phyloP scores from a whole-genome alignment of 345 rosid genomes.

The Aquilaria sinensis region DNA sequence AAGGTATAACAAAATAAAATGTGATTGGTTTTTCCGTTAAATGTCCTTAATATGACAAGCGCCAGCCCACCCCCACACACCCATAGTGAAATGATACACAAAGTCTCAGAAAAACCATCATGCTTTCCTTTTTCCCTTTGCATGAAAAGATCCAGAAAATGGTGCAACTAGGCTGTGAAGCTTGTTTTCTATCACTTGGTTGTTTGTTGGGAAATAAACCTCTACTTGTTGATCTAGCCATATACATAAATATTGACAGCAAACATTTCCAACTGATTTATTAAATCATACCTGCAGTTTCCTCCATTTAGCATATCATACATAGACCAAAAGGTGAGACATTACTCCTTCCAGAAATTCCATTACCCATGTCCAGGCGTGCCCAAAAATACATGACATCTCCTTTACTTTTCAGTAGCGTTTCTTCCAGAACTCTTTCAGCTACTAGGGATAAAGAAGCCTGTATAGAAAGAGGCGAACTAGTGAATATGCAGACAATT shows the following conservation, averaged over 20 bases:
- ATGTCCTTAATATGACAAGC: too few relatives aligned
- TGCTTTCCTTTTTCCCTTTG: too few relatives aligned
- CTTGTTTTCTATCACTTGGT: too few relatives aligned
- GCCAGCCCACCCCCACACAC: too few relatives aligned
- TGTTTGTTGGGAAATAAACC: conserved; percentile 2
- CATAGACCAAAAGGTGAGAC: conserved; percentile 67
- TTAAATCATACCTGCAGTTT: conserved; percentile 50
- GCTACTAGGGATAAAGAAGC: conserved; percentile 56
- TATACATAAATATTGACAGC: conserved; percentile 5
- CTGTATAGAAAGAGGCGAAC: conserved; percentile 24
- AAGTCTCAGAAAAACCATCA: too few relatives aligned
- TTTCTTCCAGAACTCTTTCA: conserved; percentile 54
- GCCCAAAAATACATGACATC: conserved; percentile 71
- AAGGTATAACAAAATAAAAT: too few relatives aligned
- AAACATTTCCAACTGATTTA: conserved; percentile 6
- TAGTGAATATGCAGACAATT: conserved; percentile 4
- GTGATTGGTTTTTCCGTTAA: too few relatives aligned
- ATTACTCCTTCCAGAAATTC: conserved; percentile 28
- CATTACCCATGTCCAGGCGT: conserved; percentile 44
- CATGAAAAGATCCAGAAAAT: too few relatives aligned
- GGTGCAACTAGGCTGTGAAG: too few relatives aligned
- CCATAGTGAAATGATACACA: too few relatives aligned
- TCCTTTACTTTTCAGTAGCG: conserved; percentile 48
- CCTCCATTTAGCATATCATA: conserved; percentile 71
- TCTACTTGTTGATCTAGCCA: neutral